These are phyloP conservation scores for Potentilla sterilis DNA, from an alignment of 306 rosid species.

Conservation along the genomic window DNA sequence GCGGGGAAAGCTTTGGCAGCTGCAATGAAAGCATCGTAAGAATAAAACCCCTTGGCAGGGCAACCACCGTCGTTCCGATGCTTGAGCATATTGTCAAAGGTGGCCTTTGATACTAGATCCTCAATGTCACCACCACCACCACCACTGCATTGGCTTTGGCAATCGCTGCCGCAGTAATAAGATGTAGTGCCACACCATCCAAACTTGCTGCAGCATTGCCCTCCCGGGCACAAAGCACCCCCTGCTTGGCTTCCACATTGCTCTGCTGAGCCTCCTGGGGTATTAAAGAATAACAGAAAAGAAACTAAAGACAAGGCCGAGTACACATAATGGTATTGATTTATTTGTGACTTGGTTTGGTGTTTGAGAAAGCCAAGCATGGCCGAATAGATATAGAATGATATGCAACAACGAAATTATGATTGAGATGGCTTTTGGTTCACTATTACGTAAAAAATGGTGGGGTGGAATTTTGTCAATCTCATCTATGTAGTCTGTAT, in stretches of 20 bases:
- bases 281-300: not conserved
- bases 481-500: not conserved
- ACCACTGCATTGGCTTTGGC: slow-evolving; percentile 55
- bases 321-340: not conserved
- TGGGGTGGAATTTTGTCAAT: not conserved
- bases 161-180: slow-evolving; percentile 31
- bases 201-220: slow-evolving; percentile 46
- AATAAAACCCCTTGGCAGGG: slow-evolving; percentile 40
- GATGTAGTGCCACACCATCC: slow-evolving; percentile 44
- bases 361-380: not conserved
- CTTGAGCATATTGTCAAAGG: slow-evolving; percentile 45
- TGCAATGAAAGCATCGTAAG: slow-evolving; percentile 46
- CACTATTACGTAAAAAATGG: not conserved
- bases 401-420: not conserved
- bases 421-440: not conserved
- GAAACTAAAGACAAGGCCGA: slow-evolving; percentile 6
- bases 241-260: slow-evolving; percentile 36
- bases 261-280: slow-evolving; percentile 18
- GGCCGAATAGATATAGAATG: slow-evolving; percentile 2
- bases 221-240: slow-evolving; percentile 45
- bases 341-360: not conserved
- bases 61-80: slow-evolving; percentile 49
- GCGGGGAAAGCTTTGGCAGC: slow-evolving; percentile 44
- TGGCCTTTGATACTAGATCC: slow-evolving; percentile 18
- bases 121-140: slow-evolving; percentile 13